A percentile compares a stretch with the other conserved stretches of the same genome.
These are phyloP conservation scores for Auriscalpium vulgare DNA, from an alignment of 768 basidiomycete genomes.

Conservation along the genomic window DNA sequence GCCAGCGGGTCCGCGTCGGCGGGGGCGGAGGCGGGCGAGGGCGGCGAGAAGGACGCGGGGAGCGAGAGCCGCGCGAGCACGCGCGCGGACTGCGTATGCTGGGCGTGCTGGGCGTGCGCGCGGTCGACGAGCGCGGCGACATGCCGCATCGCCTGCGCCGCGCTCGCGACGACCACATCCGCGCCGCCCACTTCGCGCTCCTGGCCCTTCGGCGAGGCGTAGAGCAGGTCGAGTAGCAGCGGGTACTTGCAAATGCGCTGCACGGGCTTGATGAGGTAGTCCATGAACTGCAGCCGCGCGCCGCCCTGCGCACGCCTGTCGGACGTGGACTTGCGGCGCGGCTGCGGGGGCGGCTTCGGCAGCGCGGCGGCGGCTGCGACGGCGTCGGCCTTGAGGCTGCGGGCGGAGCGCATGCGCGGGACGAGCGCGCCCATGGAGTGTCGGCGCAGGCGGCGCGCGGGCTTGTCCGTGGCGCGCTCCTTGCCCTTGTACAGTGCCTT, in stretches of 20 bases:
- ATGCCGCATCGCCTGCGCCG: slow-evolving; percentile 10
- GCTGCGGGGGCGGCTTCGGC: too few species aligned
- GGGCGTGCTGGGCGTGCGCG: slow-evolving; percentile 8
- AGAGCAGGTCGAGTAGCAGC: slow-evolving; percentile 72
- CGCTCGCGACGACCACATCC: slow-evolving; percentile 6
- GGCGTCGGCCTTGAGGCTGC: slow-evolving; percentile 3
- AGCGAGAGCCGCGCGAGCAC: slow-evolving; percentile 26
- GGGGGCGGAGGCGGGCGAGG: slow-evolving; percentile 35
- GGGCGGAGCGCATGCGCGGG: slow-evolving; percentile 1
- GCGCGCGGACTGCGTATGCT: slow-evolving; percentile 9
- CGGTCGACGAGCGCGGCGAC: slow-evolving; percentile 14
- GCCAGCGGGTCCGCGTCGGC: slow-evolving; percentile 24
- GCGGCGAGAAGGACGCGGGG: slow-evolving; percentile 35
- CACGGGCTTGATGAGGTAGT: slow-evolving; percentile 96
- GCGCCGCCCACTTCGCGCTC: neutral
- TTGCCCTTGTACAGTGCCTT: neutral
- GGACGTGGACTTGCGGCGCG: too few species aligned
- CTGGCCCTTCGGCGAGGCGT: slow-evolving; percentile 1
- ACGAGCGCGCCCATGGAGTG: neutral
- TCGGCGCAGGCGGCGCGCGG: neutral
- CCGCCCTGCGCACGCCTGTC: too few species aligned
- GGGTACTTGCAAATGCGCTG: slow-evolving; percentile 96
- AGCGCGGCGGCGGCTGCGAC: too few species aligned
- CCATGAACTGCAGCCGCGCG: slow-evolving; percentile 55
- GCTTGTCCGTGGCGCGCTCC: neutral